Conservation (phyloP, 208 protist species). For the Leishmania amazonensis region DNA sequence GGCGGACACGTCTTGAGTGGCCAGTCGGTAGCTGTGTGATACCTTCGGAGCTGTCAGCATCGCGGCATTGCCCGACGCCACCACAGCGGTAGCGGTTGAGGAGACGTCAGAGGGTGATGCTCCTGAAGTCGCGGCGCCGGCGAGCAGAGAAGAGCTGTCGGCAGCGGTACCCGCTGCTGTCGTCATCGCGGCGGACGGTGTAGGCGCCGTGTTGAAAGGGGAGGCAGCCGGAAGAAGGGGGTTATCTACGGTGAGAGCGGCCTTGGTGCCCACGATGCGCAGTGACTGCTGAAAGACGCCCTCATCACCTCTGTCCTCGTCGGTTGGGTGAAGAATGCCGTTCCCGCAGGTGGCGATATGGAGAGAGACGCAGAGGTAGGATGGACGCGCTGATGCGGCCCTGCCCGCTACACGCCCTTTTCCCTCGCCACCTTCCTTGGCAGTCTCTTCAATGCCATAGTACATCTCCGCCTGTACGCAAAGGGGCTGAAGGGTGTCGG, state of each 20-base stretch:
- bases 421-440: neutral
- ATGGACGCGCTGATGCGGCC: neutral
- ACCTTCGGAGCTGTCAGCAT: slow-evolving; percentile 8
- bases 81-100: neutral
- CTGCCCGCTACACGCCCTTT: neutral
- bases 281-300: slow-evolving; percentile 22
- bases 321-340: neutral
- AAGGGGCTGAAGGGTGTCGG: neutral
- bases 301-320: neutral
- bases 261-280: slow-evolving; percentile 25
- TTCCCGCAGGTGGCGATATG: slow-evolving; percentile 12
- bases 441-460: slow-evolving; percentile 23
- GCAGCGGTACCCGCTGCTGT: neutral
- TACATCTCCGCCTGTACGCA: slow-evolving; percentile 32
- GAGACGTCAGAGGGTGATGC: neutral
- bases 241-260: slow-evolving; percentile 17
- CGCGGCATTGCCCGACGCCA: neutral
- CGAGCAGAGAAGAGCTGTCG: neutral
- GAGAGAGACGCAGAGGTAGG: slow-evolving; percentile 25
- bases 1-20: slow-evolving; percentile 18
- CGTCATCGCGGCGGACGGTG: neutral
- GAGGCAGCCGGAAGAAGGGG: slow-evolving; percentile 17
- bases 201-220: neutral
- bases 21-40: slow-evolving; percentile 16
- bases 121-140: neutral